A percentile compares a stretch with the other conserved stretches of the same genome.
Evolutionary conservation across 2,329 filamentous ascomycete genomes (phyloP).

Genomic region (Tolypocladium guangdongense): DNA sequence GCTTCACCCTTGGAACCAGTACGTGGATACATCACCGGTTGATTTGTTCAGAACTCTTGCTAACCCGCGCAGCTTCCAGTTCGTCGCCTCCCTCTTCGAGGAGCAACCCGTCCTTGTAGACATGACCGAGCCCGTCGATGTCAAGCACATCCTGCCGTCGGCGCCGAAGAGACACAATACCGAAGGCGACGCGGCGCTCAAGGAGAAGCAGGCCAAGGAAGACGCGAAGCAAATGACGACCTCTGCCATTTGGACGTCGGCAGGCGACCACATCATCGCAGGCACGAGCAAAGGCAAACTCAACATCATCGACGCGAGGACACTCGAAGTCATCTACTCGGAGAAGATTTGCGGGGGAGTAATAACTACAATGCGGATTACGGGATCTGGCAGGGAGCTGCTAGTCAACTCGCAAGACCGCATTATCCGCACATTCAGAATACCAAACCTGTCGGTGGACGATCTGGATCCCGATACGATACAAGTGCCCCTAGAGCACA

Average conservation of each 20-base stretch:
- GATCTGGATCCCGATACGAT: conserved; percentile 76
- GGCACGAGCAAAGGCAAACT: conserved; percentile 94
- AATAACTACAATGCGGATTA: conserved; percentile 78
- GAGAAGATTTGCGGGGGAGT: conserved; percentile 80
- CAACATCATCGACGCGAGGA: conserved; percentile 82
- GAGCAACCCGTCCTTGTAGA: conserved; percentile 86
- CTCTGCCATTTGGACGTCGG: conserved; percentile 75
- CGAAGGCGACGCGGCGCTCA: conserved; percentile 57
- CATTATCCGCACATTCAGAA: conserved; percentile 83
- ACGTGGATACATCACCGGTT: conserved; percentile 10
- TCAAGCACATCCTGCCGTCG: conserved; percentile 71
- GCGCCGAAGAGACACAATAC: conserved; percentile 63
- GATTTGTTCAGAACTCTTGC: background rate
- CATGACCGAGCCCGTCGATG: conserved; percentile 54
- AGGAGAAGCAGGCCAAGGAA: conserved; percentile 79
- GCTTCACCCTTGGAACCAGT: conserved; percentile 85
- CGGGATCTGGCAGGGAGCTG: conserved; percentile 69
- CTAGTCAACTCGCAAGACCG: conserved; percentile 91
- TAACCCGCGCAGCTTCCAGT: conserved; percentile 52
- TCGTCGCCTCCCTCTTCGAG: conserved; percentile 88
- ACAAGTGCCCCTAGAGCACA: conserved; percentile 86
- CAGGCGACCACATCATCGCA: conserved; percentile 79
- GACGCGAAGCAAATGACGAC: conserved; percentile 94
- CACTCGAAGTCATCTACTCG: conserved; percentile 76
- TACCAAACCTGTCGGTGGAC: conserved; percentile 63